Evolutionary conservation across 2,329 filamentous ascomycete species (phyloP).

Genomic region (Gaeumannomyces tritici): DNA sequence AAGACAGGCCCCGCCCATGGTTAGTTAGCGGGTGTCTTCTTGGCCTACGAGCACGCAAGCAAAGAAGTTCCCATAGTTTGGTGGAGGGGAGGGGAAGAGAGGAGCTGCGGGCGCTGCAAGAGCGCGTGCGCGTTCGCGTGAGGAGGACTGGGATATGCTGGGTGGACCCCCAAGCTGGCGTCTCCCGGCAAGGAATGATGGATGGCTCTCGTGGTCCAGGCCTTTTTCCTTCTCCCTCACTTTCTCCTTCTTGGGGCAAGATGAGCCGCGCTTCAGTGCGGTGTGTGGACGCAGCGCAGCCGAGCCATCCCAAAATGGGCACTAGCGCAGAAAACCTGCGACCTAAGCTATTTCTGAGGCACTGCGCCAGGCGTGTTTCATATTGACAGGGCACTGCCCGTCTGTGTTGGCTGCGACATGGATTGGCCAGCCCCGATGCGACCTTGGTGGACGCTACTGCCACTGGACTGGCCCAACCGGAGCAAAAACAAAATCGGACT

Average conservation of each 20-base stretch:
- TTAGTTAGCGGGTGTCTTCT: background rate
- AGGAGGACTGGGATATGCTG: background rate
- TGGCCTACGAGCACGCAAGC: background rate
- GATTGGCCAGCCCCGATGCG: background rate
- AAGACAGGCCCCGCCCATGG: background rate
- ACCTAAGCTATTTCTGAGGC: conserved; percentile 34
- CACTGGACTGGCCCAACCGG: background rate
- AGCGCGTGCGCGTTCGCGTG: background rate
- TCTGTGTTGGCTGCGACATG: background rate
- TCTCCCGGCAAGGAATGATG: background rate
- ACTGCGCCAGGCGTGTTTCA: conserved; percentile 42
- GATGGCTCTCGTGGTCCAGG: background rate
- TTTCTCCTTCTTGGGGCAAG: background rate
- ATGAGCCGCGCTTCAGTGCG: background rate
- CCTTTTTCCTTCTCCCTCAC: background rate
- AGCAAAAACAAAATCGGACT: background rate
- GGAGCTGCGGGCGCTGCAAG: background rate
- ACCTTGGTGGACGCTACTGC: background rate
- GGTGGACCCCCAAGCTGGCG: background rate
- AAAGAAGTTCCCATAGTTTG: background rate
- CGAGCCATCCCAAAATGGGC: conserved; percentile 14
- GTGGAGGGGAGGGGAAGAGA: background rate
- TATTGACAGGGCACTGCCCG: conserved; percentile 20
- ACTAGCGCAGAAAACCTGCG: conserved; percentile 23
- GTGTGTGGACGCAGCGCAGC: background rate